These are phyloP conservation scores for Fusarium nurragi DNA, from an alignment of 2,329 filamentous ascomycete species.

Conservation along the genomic window DNA sequence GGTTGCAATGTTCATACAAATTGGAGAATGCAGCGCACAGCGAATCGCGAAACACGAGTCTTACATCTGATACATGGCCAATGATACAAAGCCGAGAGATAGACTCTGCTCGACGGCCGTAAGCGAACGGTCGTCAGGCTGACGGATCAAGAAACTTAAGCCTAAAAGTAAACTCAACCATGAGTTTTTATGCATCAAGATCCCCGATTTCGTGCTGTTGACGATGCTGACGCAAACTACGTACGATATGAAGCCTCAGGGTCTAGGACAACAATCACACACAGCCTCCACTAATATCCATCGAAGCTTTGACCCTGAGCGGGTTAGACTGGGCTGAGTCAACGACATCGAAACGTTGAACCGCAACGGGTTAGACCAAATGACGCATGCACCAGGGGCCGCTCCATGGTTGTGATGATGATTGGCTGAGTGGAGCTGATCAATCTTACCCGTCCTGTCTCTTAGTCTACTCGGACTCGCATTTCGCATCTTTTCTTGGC, in stretches of 20 bases:
- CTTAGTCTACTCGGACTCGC: conserved; percentile 18
- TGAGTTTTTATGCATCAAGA: not conserved
- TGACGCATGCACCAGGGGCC: not conserved
- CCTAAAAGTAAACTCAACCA: not conserved
- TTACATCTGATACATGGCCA: not conserved
- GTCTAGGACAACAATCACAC: not conserved
- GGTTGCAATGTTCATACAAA: not conserved
- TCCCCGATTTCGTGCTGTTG: not conserved
- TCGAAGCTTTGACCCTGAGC: not conserved
- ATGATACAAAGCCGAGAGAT: not conserved
- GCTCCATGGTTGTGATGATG: not conserved
- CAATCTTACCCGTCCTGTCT: not conserved
- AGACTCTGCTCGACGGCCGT: not conserved
- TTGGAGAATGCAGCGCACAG: not conserved
- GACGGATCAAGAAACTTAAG: not conserved
- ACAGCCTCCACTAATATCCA: not conserved
- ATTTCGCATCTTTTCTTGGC: conserved; percentile 14
- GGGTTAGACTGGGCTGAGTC: not conserved
- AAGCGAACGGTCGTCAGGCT: not conserved
- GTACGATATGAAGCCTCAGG: not conserved
- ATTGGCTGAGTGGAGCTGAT: conserved; percentile 7
- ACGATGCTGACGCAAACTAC: conserved; percentile 4
- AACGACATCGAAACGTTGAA: not conserved
- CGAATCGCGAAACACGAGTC: not conserved
- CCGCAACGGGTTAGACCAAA: conserved; percentile 2